phyloP scores from a whole-genome alignment of 306 rosid genomes.

The Parietaria judaica region DNA sequence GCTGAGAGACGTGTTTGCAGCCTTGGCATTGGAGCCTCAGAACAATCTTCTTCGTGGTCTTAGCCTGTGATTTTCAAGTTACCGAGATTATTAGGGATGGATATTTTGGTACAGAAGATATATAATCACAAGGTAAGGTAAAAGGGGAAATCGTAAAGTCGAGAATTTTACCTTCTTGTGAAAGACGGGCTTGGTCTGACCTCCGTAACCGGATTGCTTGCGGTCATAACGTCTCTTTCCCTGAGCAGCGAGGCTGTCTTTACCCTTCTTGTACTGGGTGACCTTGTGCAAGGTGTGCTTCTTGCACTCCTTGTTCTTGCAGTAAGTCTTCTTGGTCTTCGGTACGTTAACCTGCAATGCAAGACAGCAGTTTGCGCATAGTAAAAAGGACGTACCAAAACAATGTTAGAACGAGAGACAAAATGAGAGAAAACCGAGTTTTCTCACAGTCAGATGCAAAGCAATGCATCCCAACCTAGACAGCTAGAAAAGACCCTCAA shows the following conservation, averaged over 20 bases:
- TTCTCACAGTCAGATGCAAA: too few species aligned
- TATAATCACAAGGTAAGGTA: not conserved
- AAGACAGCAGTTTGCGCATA: too few species aligned
- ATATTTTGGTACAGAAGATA: not conserved
- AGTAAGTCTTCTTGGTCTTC: slow-evolving; percentile 38
- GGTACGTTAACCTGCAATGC: slow-evolving; percentile 34
- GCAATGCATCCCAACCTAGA: too few species aligned
- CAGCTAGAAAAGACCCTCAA: too few species aligned
- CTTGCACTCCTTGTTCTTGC: slow-evolving; percentile 41
- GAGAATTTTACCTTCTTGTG: slow-evolving; percentile 31
- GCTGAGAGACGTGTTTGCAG: slow-evolving; percentile 44
- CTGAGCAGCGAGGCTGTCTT: slow-evolving; percentile 43
- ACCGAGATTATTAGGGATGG: too few species aligned
- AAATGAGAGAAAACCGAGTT: too few species aligned
- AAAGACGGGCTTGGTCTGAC: slow-evolving; percentile 44
- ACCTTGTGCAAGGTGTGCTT: slow-evolving; percentile 54
- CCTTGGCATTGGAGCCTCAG: slow-evolving; percentile 45
- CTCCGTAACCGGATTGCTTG: slow-evolving; percentile 44
- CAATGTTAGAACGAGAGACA: too few species aligned
- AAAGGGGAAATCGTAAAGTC: too few species aligned
- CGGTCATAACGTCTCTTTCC: slow-evolving; percentile 48
- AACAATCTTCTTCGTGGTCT: slow-evolving; percentile 44
- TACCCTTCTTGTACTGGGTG: slow-evolving; percentile 42
- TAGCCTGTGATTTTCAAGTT: slow-evolving; percentile 24
- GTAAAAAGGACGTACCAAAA: too few species aligned